Evolutionary conservation across 2,329 filamentous ascomycete genomes (phyloP), one percentile per base, ranked within the genome.

Genomic region (Diplodia corticola): DNA sequence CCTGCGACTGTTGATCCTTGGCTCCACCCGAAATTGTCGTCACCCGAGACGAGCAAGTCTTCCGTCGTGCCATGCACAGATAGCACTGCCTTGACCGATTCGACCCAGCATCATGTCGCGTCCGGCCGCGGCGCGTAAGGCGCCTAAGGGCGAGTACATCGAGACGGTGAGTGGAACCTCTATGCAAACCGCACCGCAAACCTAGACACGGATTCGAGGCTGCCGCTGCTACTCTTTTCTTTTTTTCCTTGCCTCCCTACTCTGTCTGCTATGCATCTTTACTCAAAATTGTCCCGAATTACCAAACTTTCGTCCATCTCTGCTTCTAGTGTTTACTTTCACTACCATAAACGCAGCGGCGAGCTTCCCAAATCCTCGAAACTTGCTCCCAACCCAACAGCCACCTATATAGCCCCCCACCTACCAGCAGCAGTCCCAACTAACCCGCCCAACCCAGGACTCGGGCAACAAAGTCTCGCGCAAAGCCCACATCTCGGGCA

Each of bases 381-480:
- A 2, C 40, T 7, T 20, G 40, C 40, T 44, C 37, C 15, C 37
- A 6, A 3, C 28, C 28, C 28, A 6, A 6, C 28, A 55, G 17
- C 33, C 46, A 46, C n/a, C 22, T 24, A 5, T 7, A 20, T 13
- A 20, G 40, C 26, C 57, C 13, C 46, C n/a, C 40, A n/a, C 7
- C 53, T 37, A 2, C 35, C 26, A 22, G 6, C 44, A 49, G 3
- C 5, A 17, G 46, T 13, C n/a, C n/a, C n/a, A n/a, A 10, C 64
- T 68, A 30, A 67, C 55, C 37, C 40, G 15, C 61, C 37, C 26
- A 46, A 46, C 35, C 5, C 61, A 96, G 93, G 94, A 98, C 80
- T 97, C 93, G 2, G 95, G 95, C 71, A 99, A 99, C 86, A 98
- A 98, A 82, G 95, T 99, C 73, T 94, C 93, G 46, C 92, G 95